Evolutionary conservation across 306 rosid genomes (phyloP).

Genomic region (Malus asiatica): DNA sequence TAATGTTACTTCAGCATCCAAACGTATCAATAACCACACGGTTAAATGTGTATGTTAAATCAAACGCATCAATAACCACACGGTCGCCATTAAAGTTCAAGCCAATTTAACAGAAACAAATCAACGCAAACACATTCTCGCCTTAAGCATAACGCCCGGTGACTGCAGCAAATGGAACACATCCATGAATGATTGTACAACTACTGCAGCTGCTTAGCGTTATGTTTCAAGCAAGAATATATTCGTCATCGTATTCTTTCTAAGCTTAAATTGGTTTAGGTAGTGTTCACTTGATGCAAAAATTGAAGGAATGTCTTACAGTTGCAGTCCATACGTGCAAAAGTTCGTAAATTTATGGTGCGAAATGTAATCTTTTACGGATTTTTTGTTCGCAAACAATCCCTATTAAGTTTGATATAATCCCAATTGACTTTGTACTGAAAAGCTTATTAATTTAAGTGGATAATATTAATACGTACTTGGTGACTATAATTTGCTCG

Average conservation of each 20-base stretch:
- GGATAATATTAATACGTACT: slow-evolving; percentile 38
- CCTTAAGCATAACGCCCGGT: background rate
- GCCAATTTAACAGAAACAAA: background rate
- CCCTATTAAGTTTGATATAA: background rate
- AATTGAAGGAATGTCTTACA: background rate
- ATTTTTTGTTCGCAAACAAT: background rate
- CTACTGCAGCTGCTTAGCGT: background rate
- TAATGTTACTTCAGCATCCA: background rate
- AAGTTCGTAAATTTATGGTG: background rate
- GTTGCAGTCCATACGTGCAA: background rate
- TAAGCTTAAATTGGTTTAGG: background rate
- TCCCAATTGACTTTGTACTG: background rate
- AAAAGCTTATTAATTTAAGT: background rate
- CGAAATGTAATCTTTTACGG: background rate
- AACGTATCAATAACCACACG: too few relatives aligned
- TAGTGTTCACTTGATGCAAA: background rate
- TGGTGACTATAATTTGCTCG: slow-evolving; percentile 55
- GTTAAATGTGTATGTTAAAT: background rate
- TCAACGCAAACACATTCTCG: background rate
- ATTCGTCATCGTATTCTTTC: background rate
- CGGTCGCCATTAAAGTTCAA: background rate
- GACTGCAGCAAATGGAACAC: background rate
- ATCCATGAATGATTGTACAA: background rate
- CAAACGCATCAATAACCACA: background rate
- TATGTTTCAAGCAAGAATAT: background rate